Base-by-base conservation (phyloP, 441 rosid species). In the Populus hybrid region DNA sequence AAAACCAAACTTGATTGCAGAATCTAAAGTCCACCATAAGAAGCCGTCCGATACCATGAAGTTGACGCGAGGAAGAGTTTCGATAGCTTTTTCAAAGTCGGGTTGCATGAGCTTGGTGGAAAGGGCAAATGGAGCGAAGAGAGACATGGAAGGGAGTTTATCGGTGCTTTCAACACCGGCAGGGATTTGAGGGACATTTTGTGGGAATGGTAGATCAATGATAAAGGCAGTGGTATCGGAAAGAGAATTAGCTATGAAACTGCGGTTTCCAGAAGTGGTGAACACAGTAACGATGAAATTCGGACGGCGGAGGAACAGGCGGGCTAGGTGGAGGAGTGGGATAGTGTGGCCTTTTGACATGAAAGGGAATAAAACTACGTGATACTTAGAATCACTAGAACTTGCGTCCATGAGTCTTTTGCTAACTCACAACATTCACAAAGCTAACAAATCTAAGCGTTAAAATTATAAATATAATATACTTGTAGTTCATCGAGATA, bases 301-400 rank as follows among this genome's bases (percentile, higher is more conserved):
- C 10, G 30, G 76, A 42, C 80, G 87, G 81, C 72, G 86, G 86
- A 90, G 88, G 76, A 94, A 88, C 82, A 86, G 90, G 75, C 83
- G 90, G 46, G 89, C 89, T 2, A 92, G 80, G 79, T 84, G 87
- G 80, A 94, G 92, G 75, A 92, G 81, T 35, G 98, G 96, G 24
- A 92, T 89, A 63, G 80, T 88, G 81, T 94, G 97, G 57, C 98
- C 93, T 83, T 92, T 91, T 10, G 96, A 83, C 95, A 91, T 89
- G 88, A 89, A 94, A 12, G 98, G 96, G 84, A 90, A 91, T 50
- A 92, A 76, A 73, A 86, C 78, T 23, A 82, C 89, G 73, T 91
- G 93, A 21, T 42, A 75, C 0, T 69, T 72, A 5, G 73, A 64
- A 30, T 26, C 21, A 2, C 59, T 11, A 2, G 12, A 5, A 57